Evolutionary conservation across 2,329 filamentous ascomycete genomes (phyloP), one percentile per base, ranked within the genome.

Genomic region (Colletotrichum endophyticum): DNA sequence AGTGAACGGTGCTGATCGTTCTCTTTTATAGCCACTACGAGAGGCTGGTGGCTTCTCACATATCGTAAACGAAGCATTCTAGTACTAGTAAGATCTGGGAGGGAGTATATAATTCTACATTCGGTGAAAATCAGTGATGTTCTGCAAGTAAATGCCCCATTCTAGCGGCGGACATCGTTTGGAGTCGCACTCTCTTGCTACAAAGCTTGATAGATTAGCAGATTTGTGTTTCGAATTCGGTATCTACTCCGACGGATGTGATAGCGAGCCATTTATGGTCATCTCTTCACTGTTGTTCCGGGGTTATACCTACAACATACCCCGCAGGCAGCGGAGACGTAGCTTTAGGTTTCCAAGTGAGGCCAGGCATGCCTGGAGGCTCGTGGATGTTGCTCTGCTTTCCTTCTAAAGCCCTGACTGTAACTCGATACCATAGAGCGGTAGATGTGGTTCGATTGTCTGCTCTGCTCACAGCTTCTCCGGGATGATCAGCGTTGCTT

Each of bases 71-170:
- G 6, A 53, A 13, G 44, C n/a, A 2, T 4, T 22, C 11, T 49
- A 8, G 12, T 22, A 53, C 11, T 12, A 0, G 19, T 0, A 19
- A n/a, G 6, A 8, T 53, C 1, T 8, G 11, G 12, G 11, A 53
- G 44, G 11, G 2, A 0, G 2, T 13, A 13, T 53, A 53, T 13
- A 53, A 3, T n/a, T 13, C 44, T 5, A 1, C n/a, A 53, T 13
- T 1, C 0, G 11, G 11, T 3, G 44, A 53, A 53, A 1, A 0
- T 1, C 1, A 8, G 6, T 8, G 44, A 2, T 53, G 11, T 1
- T 53, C 44, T 49, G 1, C 39, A 12, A 39, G 11, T 16, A 7
- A 36, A 8, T 16, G 32, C 12, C 34, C 12, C 6, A 6, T 5
- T 15, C 12, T 15, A 15, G 12, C 34, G 13, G 15, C 34, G 15